Evolutionary conservation across 768 basidiomycete species (phyloP), one percentile per base, ranked within the genome.

Genomic region (Naganishia kalamii): DNA sequence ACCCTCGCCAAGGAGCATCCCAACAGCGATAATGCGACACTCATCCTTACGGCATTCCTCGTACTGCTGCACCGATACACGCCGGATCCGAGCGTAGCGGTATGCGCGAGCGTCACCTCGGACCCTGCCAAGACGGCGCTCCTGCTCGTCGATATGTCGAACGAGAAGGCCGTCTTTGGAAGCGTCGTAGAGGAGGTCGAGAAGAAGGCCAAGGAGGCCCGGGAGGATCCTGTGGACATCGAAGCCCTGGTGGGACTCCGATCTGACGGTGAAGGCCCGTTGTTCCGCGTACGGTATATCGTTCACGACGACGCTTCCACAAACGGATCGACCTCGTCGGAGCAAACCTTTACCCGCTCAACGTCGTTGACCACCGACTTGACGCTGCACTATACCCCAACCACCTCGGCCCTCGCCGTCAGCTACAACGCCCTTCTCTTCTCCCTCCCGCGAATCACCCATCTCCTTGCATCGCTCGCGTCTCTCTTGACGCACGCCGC

Each of bases 221-320:
- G 90, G 69, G 80, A 81, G 3, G 90, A 97, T 74, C 84, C 83
- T 1, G 80, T 94, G 5, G 88, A 93, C 0, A 91, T 91, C 74
- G 88, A 92, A 68, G 78, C 81, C 0, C 83, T 97, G 63, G 82
- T 87, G 19, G 83, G 82, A 49, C 87, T 96, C 57, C 74, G 75
- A 70, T 70, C 66, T 57, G 77, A 75, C 63, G 68, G 49, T 43
- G 65, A 23, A 60, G 68, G 48, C 63, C 77, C 79, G 21, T 82
- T 97, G 29, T 97, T 96, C 80, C 85, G 92, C 57, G 92, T 96
- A 44, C 86, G 92, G n/a, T 96, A 97, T 82, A 92, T 96, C 76
- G 89, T 64, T 10, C 50, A 44, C 27, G 62, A 50, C 6, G 63
- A 52, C 21, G 29, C 30, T n/a, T 40, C 30, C 89, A 37, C 40